Percentiles rank a stretch among this genome's conserved stretches.
Conservation (phyloP, 371 early-diverging fungal species). For the Mortierella sp. region DNA sequence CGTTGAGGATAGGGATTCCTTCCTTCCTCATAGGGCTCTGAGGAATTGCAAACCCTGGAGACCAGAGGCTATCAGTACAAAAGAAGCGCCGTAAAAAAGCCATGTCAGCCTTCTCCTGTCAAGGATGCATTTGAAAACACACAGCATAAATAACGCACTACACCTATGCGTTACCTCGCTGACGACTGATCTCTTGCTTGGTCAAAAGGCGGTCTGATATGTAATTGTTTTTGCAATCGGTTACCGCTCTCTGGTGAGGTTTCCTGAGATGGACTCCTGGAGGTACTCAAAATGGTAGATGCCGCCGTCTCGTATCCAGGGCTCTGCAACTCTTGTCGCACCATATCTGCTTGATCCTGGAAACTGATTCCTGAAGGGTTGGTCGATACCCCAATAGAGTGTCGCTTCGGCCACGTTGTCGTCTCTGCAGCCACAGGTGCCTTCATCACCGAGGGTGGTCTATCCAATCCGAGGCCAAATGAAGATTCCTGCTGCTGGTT, state of each 20-base stretch:
- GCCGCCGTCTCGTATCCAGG: constrained; percentile 21
- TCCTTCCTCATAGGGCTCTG: constrained; percentile 34
- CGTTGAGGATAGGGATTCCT: constrained; percentile 41
- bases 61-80: constrained; percentile 7
- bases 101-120: background rate
- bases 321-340: constrained; percentile 45
- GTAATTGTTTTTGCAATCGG: constrained; percentile 4
- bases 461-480: constrained; percentile 20
- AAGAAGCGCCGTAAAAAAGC: background rate
- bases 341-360: constrained; percentile 36
- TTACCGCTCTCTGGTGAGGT: background rate
- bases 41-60: constrained; percentile 39
- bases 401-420: constrained; percentile 25
- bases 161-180: background rate
- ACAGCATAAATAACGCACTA: background rate
- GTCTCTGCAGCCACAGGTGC: background rate
- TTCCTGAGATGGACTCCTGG: background rate
- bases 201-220: constrained; percentile 10
- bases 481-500: background rate
- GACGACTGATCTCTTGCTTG: constrained; percentile 20
- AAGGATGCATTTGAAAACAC: background rate
- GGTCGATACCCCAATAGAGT: constrained; percentile 29
- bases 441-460: background rate
- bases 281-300: background rate
- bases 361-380: constrained; percentile 26